Evolutionary conservation across 1,284 basidiomycete genomes (phyloP).

Genomic region (Meripilus lineatus): DNA sequence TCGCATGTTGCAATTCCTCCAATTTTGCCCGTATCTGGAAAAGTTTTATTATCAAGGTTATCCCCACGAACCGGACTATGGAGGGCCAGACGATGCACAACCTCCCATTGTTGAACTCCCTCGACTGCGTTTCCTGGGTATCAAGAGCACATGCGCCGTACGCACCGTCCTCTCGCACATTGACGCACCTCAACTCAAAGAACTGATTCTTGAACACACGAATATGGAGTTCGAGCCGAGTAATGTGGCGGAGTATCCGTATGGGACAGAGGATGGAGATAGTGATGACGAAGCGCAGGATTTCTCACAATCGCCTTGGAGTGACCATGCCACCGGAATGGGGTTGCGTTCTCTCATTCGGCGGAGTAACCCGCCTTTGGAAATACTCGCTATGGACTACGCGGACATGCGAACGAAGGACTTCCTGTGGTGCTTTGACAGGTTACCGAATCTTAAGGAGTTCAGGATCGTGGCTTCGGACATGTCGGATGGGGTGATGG

Average conservation of each 20-base stretch:
- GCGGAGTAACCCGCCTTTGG: constrained; percentile 54
- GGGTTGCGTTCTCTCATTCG: constrained; percentile 60
- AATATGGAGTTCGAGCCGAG: constrained; percentile 54
- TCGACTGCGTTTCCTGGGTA: constrained; percentile 46
- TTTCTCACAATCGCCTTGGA: constrained; percentile 69
- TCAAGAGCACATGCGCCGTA: constrained; percentile 55
- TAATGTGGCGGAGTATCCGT: constrained; percentile 18
- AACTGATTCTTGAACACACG: constrained; percentile 58
- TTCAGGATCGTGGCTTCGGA: constrained; percentile 73
- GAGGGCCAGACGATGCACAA: constrained; percentile 17
- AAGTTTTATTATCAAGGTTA: constrained; percentile 51
- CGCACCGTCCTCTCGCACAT: constrained; percentile 60
- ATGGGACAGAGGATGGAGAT: constrained; percentile 37
- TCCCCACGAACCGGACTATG: constrained; percentile 41
- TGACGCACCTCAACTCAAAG: constrained; percentile 47
- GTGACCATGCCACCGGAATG: constrained; percentile 73
- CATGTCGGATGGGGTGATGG: constrained; percentile 68
- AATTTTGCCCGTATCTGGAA: constrained; percentile 53
- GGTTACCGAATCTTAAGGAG: constrained; percentile 44
- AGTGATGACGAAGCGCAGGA: constrained; percentile 67
- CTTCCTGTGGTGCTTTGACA: constrained; percentile 60
- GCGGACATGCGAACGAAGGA: constrained; percentile 78
- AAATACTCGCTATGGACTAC: constrained; percentile 68
- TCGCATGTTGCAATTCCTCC: constrained; percentile 54
- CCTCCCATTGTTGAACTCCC: constrained; percentile 46